These are phyloP conservation scores for Myxozyma neotropica DNA, from an alignment of 805 yeast species.

Conservation along the genomic window DNA sequence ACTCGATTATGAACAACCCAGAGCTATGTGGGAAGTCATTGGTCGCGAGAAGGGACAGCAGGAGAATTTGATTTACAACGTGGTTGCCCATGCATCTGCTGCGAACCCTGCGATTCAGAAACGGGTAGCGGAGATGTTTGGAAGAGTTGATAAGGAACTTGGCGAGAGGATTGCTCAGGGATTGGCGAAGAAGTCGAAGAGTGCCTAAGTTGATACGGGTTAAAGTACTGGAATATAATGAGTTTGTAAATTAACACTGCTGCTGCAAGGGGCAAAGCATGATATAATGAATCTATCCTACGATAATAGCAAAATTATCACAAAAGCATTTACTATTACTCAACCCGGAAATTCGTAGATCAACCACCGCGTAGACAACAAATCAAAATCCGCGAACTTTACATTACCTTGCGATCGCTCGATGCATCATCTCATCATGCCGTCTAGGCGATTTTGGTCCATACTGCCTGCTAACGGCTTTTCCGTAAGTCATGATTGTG, in stretches of 20 bases:
- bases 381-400: too few relatives aligned
- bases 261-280: too few relatives aligned
- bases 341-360: too few relatives aligned
- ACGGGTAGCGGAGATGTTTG: conserved; percentile 73
- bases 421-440: too few relatives aligned
- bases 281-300: too few relatives aligned
- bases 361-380: too few relatives aligned
- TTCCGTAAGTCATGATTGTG: too few relatives aligned
- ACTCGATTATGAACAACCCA: conserved; percentile 76
- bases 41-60: conserved; percentile 82
- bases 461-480: too few relatives aligned
- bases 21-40: conserved; percentile 74
- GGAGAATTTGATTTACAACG: conserved; percentile 77
- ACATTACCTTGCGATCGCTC: too few relatives aligned
- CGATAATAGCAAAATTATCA: too few relatives aligned
- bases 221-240: background rate
- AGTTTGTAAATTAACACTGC: background rate
- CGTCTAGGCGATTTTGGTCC: too few relatives aligned
- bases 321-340: too few relatives aligned
- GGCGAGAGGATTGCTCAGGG: conserved; percentile 59
- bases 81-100: conserved; percentile 66
- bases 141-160: conserved; percentile 68
- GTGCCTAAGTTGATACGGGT: background rate
- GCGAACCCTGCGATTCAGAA: conserved; percentile 81
- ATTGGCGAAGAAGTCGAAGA: conserved; percentile 9